A percentile compares a stretch with the other conserved stretches of the same genome.
These are phyloP conservation scores for Fusarium penzigii DNA, from an alignment of 2,329 filamentous ascomycete genomes.

Conservation along the genomic window DNA sequence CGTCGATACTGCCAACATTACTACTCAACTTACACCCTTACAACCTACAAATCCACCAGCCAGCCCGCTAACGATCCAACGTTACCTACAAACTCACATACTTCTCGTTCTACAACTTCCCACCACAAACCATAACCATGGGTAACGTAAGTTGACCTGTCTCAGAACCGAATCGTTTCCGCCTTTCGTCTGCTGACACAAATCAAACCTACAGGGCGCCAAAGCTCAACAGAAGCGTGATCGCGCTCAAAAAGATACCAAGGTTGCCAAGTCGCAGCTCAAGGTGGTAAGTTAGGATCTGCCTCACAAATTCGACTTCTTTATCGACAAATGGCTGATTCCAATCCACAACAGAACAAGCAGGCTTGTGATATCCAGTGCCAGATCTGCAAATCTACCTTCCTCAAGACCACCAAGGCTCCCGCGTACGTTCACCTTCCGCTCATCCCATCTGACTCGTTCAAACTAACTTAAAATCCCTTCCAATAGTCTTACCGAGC, in stretches of 20 bases:
- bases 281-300: slow-evolving; percentile 57
- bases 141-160: slow-evolving; percentile 35
- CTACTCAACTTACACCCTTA: slow-evolving; percentile 4
- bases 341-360: slow-evolving; percentile 57
- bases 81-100: slow-evolving; percentile 1
- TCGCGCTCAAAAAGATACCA: slow-evolving; percentile 64
- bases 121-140: slow-evolving; percentile 30
- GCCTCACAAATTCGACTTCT: neutral
- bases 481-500: slow-evolving; percentile 60
- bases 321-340: slow-evolving; percentile 14
- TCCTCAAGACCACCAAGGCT: slow-evolving; percentile 74
- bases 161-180: neutral
- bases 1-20: slow-evolving; percentile 2
- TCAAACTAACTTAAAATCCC: slow-evolving; percentile 9
- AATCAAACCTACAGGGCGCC: slow-evolving; percentile 50
- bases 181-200: slow-evolving; percentile 19
- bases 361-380: slow-evolving; percentile 77
- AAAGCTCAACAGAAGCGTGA: slow-evolving; percentile 73
- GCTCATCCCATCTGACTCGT: neutral
- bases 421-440: slow-evolving; percentile 57
- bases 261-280: slow-evolving; percentile 65
- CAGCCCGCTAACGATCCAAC: slow-evolving; percentile 9
- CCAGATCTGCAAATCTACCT: slow-evolving; percentile 74
- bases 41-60: slow-evolving; percentile 20
- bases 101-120: slow-evolving; percentile 3